These are phyloP conservation scores for Pseudogymnoascus sp. DNA, from an alignment of 2,329 filamentous ascomycete species.

Conservation along the genomic window DNA sequence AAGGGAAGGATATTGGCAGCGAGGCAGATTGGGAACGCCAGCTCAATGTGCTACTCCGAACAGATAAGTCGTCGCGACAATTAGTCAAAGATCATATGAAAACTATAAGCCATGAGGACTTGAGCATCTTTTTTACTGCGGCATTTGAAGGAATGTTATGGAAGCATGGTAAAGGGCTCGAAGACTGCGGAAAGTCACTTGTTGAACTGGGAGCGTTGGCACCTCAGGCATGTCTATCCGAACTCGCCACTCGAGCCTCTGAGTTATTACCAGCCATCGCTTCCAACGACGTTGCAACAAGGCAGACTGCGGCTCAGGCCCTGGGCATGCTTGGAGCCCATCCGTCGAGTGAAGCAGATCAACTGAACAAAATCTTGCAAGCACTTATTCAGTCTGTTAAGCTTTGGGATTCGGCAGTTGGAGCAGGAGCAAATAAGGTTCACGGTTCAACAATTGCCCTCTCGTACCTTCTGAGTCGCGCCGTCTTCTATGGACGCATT, in stretches of 20 bases:
- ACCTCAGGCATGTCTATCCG: conserved; percentile 45
- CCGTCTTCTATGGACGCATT: conserved; percentile 41
- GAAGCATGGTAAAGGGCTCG: conserved; percentile 33
- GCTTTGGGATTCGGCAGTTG: conserved; percentile 49
- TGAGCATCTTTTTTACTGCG: conserved; percentile 44
- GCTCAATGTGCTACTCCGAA: conserved; percentile 65
- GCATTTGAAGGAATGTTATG: conserved; percentile 52
- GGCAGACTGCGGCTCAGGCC: conserved; percentile 60
- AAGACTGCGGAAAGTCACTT: conserved; percentile 46
- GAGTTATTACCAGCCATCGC: conserved; percentile 55
- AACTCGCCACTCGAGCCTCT: conserved; percentile 42
- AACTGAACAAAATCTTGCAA: conserved; percentile 38
- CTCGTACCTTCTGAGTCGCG: conserved; percentile 51
- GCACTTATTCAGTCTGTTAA: conserved; percentile 41
- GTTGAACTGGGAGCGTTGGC: conserved; percentile 46
- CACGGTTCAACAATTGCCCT: conserved; percentile 56
- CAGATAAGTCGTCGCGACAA: conserved; percentile 58
- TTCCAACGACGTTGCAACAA: conserved; percentile 65
- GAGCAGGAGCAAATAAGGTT: conserved; percentile 50
- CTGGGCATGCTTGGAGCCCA: conserved; percentile 75
- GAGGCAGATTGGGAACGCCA: conserved; percentile 81
- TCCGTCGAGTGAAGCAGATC: conserved; percentile 36
- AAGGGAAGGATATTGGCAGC: conserved; percentile 34
- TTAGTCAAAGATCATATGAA: conserved; percentile 51
- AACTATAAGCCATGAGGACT: conserved; percentile 32